phyloP scores from a whole-genome alignment of 345 rosid species.

The Dovyalis caffra region DNA sequence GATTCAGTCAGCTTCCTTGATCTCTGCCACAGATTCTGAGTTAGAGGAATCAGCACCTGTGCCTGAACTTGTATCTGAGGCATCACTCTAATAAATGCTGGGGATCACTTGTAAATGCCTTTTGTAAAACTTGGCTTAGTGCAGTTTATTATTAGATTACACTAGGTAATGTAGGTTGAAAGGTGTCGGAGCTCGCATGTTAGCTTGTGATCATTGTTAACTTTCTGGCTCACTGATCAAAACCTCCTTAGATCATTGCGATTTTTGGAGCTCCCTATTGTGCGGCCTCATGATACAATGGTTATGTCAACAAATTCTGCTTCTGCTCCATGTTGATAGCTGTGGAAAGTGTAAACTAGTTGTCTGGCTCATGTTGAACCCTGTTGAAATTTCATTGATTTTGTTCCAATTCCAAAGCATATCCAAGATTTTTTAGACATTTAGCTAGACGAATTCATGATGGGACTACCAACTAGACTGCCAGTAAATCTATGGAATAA shows the following conservation, averaged over 20 bases:
- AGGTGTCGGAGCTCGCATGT: neutral
- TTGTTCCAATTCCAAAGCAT: too few relatives aligned
- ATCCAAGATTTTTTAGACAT: too few relatives aligned
- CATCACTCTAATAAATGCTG: neutral
- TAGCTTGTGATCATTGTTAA: neutral
- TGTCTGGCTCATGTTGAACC: too few relatives aligned
- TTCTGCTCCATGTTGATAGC: neutral
- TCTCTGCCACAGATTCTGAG: conserved; percentile 59
- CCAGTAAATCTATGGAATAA: too few relatives aligned
- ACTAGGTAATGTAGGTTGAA: neutral
- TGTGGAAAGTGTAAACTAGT: neutral
- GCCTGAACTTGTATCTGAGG: conserved; percentile 2
- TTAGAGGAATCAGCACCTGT: conserved; percentile 23
- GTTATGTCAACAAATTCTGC: neutral
- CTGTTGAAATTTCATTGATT: too few relatives aligned
- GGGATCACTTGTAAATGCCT: conserved; percentile 7
- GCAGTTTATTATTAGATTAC: neutral
- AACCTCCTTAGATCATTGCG: neutral
- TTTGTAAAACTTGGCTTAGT: neutral
- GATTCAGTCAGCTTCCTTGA: conserved; percentile 87
- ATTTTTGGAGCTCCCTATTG: neutral
- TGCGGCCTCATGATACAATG: neutral
- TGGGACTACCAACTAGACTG: too few relatives aligned
- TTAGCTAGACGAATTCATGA: too few relatives aligned
- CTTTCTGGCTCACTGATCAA: neutral